phyloP scores from a whole-genome alignment of 139 green algal genomes.

The Limnomonas spitsbergensis region DNA sequence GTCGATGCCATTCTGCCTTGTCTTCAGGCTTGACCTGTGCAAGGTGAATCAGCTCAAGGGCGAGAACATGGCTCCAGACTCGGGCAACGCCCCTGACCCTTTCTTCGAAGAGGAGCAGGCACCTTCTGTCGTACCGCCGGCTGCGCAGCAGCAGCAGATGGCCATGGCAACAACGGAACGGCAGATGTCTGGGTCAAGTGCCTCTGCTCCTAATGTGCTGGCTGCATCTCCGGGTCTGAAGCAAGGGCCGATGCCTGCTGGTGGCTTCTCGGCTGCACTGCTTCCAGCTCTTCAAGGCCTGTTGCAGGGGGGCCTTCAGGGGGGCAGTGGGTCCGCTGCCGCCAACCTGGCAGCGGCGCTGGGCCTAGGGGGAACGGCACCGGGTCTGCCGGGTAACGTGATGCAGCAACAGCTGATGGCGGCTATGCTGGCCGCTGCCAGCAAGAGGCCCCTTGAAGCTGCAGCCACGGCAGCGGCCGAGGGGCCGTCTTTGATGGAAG shows the following conservation, averaged over 20 bases:
- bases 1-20: neutral
- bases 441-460: too few species aligned
- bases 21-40: slow-evolving; percentile 7
- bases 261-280: neutral
- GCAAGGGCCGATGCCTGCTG: neutral
- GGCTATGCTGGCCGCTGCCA: neutral
- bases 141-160: neutral
- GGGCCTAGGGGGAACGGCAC: neutral
- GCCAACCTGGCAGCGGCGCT: neutral
- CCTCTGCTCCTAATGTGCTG: neutral
- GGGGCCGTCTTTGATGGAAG: too few species aligned
- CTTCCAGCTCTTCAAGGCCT: slow-evolving; percentile 6
- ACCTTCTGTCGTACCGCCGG: neutral
- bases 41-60: slow-evolving; percentile 9
- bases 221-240: neutral
- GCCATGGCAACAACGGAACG: neutral
- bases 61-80: neutral
- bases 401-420: slow-evolving; percentile 9
- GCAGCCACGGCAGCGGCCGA: too few species aligned
- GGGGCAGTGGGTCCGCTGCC: neutral
- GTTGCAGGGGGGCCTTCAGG: neutral
- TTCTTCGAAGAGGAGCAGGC: neutral
- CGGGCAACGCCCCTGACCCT: neutral
- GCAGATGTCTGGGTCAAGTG: neutral
- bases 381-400: neutral